These are phyloP conservation scores for Gracilaria gracilis DNA, from an alignment of 23 red algal genomes.

Conservation along the genomic window DNA sequence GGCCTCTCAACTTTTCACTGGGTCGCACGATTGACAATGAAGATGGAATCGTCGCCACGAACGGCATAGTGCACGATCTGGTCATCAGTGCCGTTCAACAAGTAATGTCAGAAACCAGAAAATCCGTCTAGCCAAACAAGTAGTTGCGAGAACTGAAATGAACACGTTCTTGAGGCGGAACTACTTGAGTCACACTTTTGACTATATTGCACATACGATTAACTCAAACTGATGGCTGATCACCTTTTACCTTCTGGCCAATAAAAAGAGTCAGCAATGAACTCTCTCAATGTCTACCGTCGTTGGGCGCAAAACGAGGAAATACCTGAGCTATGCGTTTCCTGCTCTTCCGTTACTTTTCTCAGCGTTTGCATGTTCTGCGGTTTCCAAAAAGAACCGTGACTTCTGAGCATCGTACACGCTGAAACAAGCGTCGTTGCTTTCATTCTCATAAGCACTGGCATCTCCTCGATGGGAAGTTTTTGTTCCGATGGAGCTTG, in stretches of 20 bases:
- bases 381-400: slow-evolving; percentile 5
- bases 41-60: slow-evolving; percentile 93
- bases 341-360: not conserved
- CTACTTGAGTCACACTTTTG: not conserved
- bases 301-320: not conserved
- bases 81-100: slow-evolving; percentile 62
- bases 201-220: not conserved
- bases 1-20: slow-evolving; percentile 84
- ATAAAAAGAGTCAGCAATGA: not conserved
- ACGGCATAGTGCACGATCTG: slow-evolving; percentile 63
- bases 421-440: slow-evolving; percentile 45
- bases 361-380: not conserved
- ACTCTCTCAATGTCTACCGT: not conserved
- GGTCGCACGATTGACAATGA: slow-evolving; percentile 90
- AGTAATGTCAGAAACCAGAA: slow-evolving; percentile 38
- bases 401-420: slow-evolving; percentile 36
- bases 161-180: not conserved
- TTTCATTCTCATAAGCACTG: not conserved
- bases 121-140: not conserved
- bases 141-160: not conserved
- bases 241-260: not conserved
- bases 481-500: slow-evolving; percentile 18
- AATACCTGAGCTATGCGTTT: not conserved
- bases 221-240: slow-evolving; percentile 1
- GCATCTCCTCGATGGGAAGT: slow-evolving; percentile 14